Evolutionary conservation across 805 yeast genomes (phyloP).

Genomic region (Peterozyma xylosa): DNA sequence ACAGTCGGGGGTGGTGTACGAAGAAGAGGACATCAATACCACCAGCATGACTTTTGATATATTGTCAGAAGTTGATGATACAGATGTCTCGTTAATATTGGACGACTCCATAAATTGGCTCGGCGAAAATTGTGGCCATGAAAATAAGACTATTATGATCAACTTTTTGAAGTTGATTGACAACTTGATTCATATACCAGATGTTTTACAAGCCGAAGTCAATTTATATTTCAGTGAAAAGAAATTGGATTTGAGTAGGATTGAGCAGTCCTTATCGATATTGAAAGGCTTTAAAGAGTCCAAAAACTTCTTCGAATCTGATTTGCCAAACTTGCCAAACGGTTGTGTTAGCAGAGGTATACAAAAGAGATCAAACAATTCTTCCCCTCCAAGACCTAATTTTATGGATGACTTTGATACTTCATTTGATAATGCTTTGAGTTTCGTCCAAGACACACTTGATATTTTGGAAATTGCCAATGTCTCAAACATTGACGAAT

Average conservation of each 20-base stretch:
- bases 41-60: slow-evolving; percentile 50
- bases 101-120: slow-evolving; percentile 27
- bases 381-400: slow-evolving; percentile 33
- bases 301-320: slow-evolving; percentile 12
- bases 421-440: slow-evolving; percentile 12
- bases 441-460: slow-evolving; percentile 29
- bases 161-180: slow-evolving; percentile 22
- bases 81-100: slow-evolving; percentile 15
- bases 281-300: slow-evolving; percentile 10
- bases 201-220: slow-evolving; percentile 2
- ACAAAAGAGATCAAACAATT: slow-evolving; percentile 39
- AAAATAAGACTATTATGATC: slow-evolving; percentile 9
- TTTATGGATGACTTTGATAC: slow-evolving; percentile 17
- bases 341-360: slow-evolving; percentile 39
- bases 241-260: slow-evolving; percentile 11
- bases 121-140: slow-evolving; percentile 10
- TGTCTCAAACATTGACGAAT: slow-evolving; percentile 19
- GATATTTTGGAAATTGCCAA: slow-evolving; percentile 24
- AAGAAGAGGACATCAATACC: slow-evolving; percentile 70
- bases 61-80: slow-evolving; percentile 22
- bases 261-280: slow-evolving; percentile 13
- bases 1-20: slow-evolving; percentile 51
- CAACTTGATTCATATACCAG: slow-evolving; percentile 21
- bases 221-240: neutral
- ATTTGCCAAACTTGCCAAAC: slow-evolving; percentile 14